Evolutionary conservation across 139 green algal genomes (phyloP).

Genomic region (Closterium sp.): DNA sequence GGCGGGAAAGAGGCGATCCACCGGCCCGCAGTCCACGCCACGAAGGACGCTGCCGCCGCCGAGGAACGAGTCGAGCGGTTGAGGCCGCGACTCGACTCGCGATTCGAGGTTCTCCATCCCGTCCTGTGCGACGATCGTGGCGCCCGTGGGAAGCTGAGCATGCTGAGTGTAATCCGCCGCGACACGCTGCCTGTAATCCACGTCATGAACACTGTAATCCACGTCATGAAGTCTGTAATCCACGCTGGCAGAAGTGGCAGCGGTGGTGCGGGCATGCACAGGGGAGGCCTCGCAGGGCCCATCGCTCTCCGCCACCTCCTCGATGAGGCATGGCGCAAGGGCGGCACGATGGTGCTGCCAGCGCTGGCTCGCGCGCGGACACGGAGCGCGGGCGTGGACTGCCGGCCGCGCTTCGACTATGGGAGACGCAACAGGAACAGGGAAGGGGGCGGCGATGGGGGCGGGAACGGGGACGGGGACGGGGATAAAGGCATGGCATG

Average conservation of each 20-base stretch:
- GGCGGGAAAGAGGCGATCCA: background rate
- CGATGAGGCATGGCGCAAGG: background rate
- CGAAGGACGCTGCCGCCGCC: background rate
- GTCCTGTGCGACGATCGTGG: background rate
- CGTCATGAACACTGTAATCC: background rate
- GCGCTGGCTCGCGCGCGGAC: no score
- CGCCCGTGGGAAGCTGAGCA: no score
- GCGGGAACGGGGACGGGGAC: no score
- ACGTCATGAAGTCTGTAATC: background rate
- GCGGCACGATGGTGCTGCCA: background rate
- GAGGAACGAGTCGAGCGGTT: background rate
- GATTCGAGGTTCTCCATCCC: background rate
- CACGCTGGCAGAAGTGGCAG: background rate
- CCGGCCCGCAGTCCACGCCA: background rate
- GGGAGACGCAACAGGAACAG: no score
- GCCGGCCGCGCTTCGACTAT: no score
- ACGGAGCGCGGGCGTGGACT: no score
- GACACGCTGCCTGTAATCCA: background rate
- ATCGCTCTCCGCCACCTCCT: background rate
- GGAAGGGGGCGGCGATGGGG: no score
- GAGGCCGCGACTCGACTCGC: background rate
- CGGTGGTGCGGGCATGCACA: background rate
- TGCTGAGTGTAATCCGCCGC: background rate
- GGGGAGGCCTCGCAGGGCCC: background rate
- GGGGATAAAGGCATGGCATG: no score